These are phyloP conservation scores for Cladophialophora immunda DNA, from an alignment of 2,329 filamentous ascomycete genomes.

Conservation along the genomic window DNA sequence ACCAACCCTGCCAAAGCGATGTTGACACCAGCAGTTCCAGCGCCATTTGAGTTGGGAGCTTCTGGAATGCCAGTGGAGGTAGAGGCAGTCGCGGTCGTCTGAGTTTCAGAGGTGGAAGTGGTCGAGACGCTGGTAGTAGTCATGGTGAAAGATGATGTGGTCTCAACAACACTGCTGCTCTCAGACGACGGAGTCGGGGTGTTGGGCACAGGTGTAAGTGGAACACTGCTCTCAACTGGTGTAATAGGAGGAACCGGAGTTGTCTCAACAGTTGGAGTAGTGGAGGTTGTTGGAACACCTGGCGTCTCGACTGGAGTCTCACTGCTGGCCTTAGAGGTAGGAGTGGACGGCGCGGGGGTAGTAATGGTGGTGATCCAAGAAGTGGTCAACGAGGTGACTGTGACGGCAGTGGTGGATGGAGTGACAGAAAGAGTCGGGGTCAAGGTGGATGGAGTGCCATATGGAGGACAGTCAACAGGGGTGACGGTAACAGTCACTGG, in stretches of 20 bases:
- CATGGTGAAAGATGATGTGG: constrained; percentile 22
- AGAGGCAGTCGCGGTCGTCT: constrained; percentile 29
- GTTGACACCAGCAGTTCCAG: constrained; percentile 80
- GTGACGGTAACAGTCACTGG: constrained; percentile 25
- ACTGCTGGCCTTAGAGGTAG: constrained; percentile 10
- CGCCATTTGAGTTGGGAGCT: constrained; percentile 56
- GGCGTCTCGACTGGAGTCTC: constrained; percentile 26
- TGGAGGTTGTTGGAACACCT: constrained; percentile 23
- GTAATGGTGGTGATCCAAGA: constrained; percentile 15
- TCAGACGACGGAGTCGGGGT: constrained; percentile 21
- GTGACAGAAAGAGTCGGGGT: constrained; percentile 7
- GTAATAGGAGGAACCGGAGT: not conserved
- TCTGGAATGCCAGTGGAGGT: constrained; percentile 30
- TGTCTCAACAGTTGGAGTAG: constrained; percentile 22
- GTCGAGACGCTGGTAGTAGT: constrained; percentile 31
- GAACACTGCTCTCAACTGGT: constrained; percentile 22
- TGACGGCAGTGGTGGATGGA: constrained; percentile 21
- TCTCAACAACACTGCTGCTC: constrained; percentile 21
- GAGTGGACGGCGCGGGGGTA: constrained; percentile 2
- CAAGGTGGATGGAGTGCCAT: constrained; percentile 6
- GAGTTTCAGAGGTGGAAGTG: constrained; percentile 13
- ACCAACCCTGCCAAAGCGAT: constrained; percentile 64
- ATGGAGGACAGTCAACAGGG: constrained; percentile 19
- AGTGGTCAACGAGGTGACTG: constrained; percentile 21
- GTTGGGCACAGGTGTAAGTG: constrained; percentile 21